Conservation (phyloP, 78 protist genomes). For the Dictyostelium discoideum region DNA sequence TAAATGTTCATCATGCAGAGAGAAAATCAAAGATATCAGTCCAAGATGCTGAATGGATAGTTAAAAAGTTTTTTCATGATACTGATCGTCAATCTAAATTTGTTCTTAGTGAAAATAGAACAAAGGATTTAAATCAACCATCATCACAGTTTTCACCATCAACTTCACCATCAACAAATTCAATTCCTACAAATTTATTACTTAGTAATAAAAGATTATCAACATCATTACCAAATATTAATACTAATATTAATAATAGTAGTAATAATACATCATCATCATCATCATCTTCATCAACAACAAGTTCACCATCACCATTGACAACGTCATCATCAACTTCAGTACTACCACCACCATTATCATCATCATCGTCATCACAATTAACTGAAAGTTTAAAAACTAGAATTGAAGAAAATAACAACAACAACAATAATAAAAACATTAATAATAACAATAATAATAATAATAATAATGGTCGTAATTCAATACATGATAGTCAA, state of each 20-base stretch:
- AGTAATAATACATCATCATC: not conserved
- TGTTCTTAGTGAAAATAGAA: not conserved
- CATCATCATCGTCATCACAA: not conserved
- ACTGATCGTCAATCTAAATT: not conserved
- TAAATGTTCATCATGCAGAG: not conserved
- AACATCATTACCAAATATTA: not conserved
- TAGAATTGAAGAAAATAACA: not conserved
- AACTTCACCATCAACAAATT: not conserved
- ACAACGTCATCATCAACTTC: not conserved
- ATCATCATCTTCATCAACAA: not conserved
- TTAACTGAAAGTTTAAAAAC: not conserved
- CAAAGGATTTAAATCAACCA: not conserved
- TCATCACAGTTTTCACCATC: not conserved
- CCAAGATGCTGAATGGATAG: conserved; percentile 68
- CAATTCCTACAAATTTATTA: not conserved
- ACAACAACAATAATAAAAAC: too few relatives aligned
- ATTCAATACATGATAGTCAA: not conserved
- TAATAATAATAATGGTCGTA: not conserved
- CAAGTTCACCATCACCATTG: not conserved
- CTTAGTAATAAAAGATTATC: not conserved
- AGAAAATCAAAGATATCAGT: conserved; percentile 36
- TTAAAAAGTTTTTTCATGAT: conserved; percentile 7
- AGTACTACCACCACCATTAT: not conserved
- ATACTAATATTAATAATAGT: not conserved
- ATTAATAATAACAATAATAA: not conserved